A percentile compares a stretch with the other conserved stretches of the same genome.
phyloP scores from a whole-genome alignment of 345 rosid genomes.

The Dipteronia dyeriana region DNA sequence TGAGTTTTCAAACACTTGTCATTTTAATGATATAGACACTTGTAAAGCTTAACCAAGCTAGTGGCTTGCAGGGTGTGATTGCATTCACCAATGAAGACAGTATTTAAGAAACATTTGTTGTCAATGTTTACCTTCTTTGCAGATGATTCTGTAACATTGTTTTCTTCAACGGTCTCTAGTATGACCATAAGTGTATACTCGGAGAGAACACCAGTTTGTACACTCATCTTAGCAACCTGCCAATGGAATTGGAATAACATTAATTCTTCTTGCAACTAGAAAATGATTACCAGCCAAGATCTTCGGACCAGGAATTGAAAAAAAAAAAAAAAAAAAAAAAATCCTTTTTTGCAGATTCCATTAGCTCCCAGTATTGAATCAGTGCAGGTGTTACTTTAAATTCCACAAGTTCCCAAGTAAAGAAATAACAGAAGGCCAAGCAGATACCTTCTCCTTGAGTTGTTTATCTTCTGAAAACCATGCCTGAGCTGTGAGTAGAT shows the following conservation, averaged over 20 bases:
- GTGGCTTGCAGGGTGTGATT: neutral
- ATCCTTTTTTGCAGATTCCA: neutral
- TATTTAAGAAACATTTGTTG: neutral
- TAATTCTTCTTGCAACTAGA: neutral
- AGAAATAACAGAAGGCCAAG: neutral
- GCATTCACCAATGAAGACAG: too few species aligned
- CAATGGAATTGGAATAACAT: constrained; percentile 9
- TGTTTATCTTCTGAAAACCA: constrained; percentile 75
- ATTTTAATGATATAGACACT: neutral
- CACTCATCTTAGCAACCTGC: constrained; percentile 72
- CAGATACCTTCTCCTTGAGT: constrained; percentile 74
- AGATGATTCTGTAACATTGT: constrained; percentile 36
- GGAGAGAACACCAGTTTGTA: constrained; percentile 53
- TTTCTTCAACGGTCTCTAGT: constrained; percentile 46
- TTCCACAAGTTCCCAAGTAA: neutral
- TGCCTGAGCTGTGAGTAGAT: constrained; percentile 78
- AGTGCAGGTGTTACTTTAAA: neutral
- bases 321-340: neutral
- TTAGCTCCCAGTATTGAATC: neutral
- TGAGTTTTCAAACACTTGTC: neutral
- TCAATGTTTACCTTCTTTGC: constrained; percentile 39
- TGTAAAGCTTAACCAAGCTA: neutral
- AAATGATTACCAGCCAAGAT: neutral
- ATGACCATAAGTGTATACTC: constrained; percentile 76
- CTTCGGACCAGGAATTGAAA: neutral